Conservation (phyloP, 345 rosid genomes). For the Eutrema yunnanense region DNA sequence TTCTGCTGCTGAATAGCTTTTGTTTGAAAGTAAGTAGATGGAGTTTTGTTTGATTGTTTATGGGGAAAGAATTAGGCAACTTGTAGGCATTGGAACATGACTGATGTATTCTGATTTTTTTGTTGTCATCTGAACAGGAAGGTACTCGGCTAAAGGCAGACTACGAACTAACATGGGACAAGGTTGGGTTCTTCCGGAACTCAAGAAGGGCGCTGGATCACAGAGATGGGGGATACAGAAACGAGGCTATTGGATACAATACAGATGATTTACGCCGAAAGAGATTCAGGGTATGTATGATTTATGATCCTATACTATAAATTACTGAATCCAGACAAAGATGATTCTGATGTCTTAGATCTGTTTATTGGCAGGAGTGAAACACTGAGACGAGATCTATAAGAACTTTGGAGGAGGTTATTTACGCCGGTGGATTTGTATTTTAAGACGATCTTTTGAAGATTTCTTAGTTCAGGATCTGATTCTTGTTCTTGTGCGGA, state of each 20-base stretch:
- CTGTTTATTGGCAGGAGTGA: slow-evolving; percentile 21
- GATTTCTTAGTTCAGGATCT: not conserved
- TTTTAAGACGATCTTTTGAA: not conserved
- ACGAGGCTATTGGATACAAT: slow-evolving; percentile 38
- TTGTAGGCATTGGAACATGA: not conserved
- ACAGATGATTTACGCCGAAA: slow-evolving; percentile 56
- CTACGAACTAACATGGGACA: slow-evolving; percentile 80
- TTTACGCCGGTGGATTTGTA: not conserved
- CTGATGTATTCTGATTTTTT: not conserved
- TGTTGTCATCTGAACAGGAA: slow-evolving; percentile 45
- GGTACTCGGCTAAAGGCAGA: slow-evolving; percentile 77
- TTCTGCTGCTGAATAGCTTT: not conserved
- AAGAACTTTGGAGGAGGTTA: not conserved
- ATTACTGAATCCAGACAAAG: not conserved
- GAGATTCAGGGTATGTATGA: slow-evolving; percentile 66
- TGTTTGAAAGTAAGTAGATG: not conserved
- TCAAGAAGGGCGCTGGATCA: slow-evolving; percentile 36
- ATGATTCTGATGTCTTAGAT: slow-evolving; percentile 1
- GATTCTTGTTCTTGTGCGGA: not conserved
- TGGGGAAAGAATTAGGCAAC: not conserved
- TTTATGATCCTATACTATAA: not conserved
- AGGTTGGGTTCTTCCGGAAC: slow-evolving; percentile 60
- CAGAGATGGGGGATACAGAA: slow-evolving; percentile 31
- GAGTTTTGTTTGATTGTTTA: not conserved
- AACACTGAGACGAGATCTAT: slow-evolving; percentile 2